Base-by-base conservation (phyloP, 805 yeast genomes). In the Komagataella phaffii region DNA sequence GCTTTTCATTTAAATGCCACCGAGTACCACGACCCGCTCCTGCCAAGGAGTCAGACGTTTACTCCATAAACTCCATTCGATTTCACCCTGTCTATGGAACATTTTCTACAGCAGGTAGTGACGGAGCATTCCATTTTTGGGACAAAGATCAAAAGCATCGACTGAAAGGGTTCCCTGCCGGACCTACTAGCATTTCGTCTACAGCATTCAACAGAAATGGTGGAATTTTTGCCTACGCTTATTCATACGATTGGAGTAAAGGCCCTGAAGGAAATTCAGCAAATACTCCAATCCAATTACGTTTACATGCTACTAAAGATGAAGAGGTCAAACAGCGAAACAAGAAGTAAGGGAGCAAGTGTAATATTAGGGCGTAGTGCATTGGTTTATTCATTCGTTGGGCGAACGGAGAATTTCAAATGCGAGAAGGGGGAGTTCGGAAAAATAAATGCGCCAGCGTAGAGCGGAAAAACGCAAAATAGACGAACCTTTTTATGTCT, bases 201-300 rank as follows among this genome's bases (percentile, higher is more conserved):
- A 76, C 89, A 1, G 81, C 81, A 3, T 93, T 91, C 72, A 93
- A 88, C 69, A 74, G 87, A 56, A 81, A 74, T 49, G 99, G 99
- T 51, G 66, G 80, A 36, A 80, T 93, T 8, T 82, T 86, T 65
- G 98, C 97, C 3, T 88, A 93, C 62, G 96, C 97, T 1, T 64
- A 88, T 54, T 81, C 95, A 55, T 91, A 93, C 68, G 99, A 93
- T 64, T 93, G 99, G 99, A 78, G 88, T 53, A 89, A 89, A 63
- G 96, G 95, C n/a, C 76, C 85, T 65, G 81, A 76, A 63, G 84
- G 75, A 59, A 88, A 87, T 70, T 77, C 82, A 47, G 85, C 80
- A 2, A 88, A 83, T 57, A 79, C 80, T 60, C 88, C 93, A 17
- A 85, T 79, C 56, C 72, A 79, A 52, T 80, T 93, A 55, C 84